Base-by-base conservation (phyloP, 2,329 filamentous ascomycete genomes). In the Fusarium pilosicola region DNA sequence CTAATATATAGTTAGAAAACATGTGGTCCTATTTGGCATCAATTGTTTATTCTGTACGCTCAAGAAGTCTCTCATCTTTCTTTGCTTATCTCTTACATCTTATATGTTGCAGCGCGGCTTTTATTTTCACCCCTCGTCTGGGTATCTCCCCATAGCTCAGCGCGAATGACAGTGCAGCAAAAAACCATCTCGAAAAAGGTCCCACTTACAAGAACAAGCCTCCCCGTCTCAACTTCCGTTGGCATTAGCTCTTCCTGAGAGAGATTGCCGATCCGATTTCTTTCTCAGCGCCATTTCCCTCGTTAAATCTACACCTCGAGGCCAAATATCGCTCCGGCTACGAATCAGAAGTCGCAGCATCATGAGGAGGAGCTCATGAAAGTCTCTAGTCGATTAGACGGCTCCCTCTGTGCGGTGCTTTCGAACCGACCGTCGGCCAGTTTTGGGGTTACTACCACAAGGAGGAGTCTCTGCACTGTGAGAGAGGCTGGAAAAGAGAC, bases 301-400 rank as follows among this genome's bases (percentile, higher is more conserved):
- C 28, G 30, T 52, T 46, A 20, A 48, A 26, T 20, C 45, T 52
- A 28, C 38, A 41, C 17, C 26, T 38, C 56, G 41, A 54, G 54
- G 41, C 55, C 60, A 59, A 57, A 12, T 14, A 42, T 7, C 45
- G 60, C 63, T 67, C 60, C 71, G 62, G 65, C 64, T 61, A 71
- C 59, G 61, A 34, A 51, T 70, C 67, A 59, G 55, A 57, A 63
- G 67, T 65, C 73, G 65, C 73, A 74, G 66, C 79, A 84, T 74
- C 82, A 88, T 88, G 86, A 84, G 81, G 84, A 86, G 84, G 83
- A 85, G 82, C 88, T 84, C 87, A 90, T 90, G 88, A 90, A 86
- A 87, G 83, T 86, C 83, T 83, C 85, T 78, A 86, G 84, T 83
- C 87, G 86, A 87, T 85, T 89, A 83, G 87, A 90, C 83, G 84